Conservation (phyloP, 257 asterid genomes). For the Solanum appendiculatum region DNA sequence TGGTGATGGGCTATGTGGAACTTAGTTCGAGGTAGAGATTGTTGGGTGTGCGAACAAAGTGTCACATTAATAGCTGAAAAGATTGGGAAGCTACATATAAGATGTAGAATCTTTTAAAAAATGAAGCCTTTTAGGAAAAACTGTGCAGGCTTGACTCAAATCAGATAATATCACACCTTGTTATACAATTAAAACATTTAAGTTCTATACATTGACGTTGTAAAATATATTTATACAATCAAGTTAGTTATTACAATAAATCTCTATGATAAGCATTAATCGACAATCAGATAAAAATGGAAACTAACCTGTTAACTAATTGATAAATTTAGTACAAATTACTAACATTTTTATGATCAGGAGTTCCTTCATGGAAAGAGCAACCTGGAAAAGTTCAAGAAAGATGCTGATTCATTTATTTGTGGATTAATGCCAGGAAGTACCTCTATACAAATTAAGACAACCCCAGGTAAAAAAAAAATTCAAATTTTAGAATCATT, state of each 20-base stretch:
- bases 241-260: background rate
- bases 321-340: background rate
- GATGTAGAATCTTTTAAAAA: background rate
- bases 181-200: background rate
- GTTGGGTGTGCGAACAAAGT: background rate
- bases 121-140: background rate
- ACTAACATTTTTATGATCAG: conserved; percentile 12
- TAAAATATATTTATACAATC: background rate
- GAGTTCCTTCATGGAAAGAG: conserved; percentile 48
- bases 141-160: background rate
- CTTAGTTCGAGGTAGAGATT: background rate
- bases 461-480: conserved; percentile 53
- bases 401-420: conserved; percentile 56
- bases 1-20: background rate
- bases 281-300: background rate
- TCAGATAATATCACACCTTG: background rate
- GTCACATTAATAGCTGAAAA: background rate
- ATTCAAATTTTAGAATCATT: no score
- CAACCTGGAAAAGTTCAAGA: conserved; percentile 38
- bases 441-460: conserved; percentile 41
- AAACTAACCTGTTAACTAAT: background rate
- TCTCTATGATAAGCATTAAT: background rate
- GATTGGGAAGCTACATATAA: background rate
- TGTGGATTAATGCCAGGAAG: conserved; percentile 78
- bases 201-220: background rate